Percentiles rank a stretch among this genome's conserved stretches.
These are phyloP conservation scores for Lichtheimia ornata DNA, from an alignment of 371 early-diverging fungal genomes.

Conservation along the genomic window DNA sequence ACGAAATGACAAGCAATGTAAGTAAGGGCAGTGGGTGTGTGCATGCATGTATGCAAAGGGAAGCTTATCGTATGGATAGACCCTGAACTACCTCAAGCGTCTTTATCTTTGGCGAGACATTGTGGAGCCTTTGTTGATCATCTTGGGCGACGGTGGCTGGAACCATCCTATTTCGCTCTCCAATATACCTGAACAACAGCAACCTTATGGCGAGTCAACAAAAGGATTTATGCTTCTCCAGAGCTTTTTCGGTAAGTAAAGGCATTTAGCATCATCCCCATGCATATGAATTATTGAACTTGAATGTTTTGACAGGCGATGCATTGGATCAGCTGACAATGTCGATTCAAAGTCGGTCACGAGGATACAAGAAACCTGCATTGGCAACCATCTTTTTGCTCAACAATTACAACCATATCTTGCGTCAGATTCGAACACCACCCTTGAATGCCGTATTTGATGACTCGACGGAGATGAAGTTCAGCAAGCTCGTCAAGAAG, in stretches of 20 bases:
- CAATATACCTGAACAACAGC: constrained; percentile 10
- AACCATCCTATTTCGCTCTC: constrained; percentile 35
- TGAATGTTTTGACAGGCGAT: constrained; percentile 44
- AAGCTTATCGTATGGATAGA: constrained; percentile 28
- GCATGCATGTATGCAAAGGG: neutral
- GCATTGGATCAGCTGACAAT: constrained; percentile 62
- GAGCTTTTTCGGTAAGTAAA: constrained; percentile 29
- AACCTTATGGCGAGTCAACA: constrained; percentile 21
- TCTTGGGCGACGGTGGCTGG: constrained; percentile 68
- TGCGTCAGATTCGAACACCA: constrained; percentile 66
- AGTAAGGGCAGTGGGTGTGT: constrained; percentile 10
- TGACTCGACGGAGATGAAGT: constrained; percentile 52
- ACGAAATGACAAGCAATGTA: constrained; percentile 83
- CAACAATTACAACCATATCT: constrained; percentile 81
- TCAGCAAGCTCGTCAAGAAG: constrained; percentile 64
- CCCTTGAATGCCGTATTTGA: constrained; percentile 59
- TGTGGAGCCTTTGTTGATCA: constrained; percentile 59
- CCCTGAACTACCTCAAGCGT: constrained; percentile 64
- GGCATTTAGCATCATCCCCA: too few relatives aligned
- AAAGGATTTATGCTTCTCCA: constrained; percentile 31
- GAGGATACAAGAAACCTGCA: constrained; percentile 77
- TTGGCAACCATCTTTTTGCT: constrained; percentile 74
- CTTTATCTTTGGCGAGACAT: constrained; percentile 59
- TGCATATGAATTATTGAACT: neutral
- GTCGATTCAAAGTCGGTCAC: constrained; percentile 66